phyloP scores from a whole-genome alignment of 257 asterid species.

The Forsythia viridissima region DNA sequence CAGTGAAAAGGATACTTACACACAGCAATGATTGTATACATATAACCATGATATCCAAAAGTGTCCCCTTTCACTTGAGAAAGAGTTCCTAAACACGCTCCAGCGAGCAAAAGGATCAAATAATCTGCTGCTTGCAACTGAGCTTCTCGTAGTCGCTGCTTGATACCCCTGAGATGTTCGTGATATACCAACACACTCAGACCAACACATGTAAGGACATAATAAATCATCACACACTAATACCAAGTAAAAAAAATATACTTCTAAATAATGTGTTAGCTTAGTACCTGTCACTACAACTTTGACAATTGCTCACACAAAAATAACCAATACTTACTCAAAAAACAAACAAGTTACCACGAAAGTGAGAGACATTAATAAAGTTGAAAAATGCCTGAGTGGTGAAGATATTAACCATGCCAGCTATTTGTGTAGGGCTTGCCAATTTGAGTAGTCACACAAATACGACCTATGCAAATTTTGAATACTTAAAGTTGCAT shows the following conservation, averaged over 20 bases:
- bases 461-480: background rate
- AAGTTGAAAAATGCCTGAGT: background rate
- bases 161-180: conserved; percentile 56
- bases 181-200: conserved; percentile 11
- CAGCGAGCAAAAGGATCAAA: conserved; percentile 90
- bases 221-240: background rate
- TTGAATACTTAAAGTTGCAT: background rate
- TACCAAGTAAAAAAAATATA: background rate
- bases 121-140: conserved; percentile 89
- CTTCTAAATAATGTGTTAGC: background rate
- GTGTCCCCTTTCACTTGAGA: conserved; percentile 86
- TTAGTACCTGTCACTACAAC: background rate
- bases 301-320: background rate
- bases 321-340: background rate
- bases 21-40: conserved; percentile 89
- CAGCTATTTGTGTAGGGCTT: background rate
- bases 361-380: background rate
- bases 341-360: background rate
- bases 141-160: conserved; percentile 95
- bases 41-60: conserved; percentile 78
- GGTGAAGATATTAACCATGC: background rate
- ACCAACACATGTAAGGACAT: conserved; percentile 7
- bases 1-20: conserved; percentile 58
- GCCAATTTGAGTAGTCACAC: background rate
- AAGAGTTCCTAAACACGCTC: conserved; percentile 95